Base-by-base conservation (phyloP, 306 rosid species). In the Fagus crenata region DNA sequence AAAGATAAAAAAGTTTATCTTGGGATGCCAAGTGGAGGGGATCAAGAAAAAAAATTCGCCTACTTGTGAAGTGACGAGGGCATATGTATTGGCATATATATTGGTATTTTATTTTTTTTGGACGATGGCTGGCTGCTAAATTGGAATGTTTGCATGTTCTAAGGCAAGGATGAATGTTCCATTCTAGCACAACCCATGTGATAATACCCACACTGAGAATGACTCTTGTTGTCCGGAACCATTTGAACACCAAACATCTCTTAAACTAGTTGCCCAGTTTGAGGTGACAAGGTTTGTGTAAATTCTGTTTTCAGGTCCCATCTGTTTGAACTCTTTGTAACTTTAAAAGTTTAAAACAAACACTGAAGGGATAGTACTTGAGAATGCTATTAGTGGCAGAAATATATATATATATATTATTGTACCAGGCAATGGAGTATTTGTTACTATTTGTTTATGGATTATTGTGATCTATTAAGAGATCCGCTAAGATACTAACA, bases 1-100 rank as follows among this genome's bases (percentile, higher is more conserved):
- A 77, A 83, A 82, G 79, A 80, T 61, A 78, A 81, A 73, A 83
- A 86, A 88, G 77, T 79, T 87, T 90, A 85, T 90, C 86, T 80
- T 82, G 71, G 79, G 76, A 65, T 73, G 85, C 85, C 90, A 71
- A 85, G 90, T 89, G 88, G 88, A 73, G 46, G 81, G 69, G 78
- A 41, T 78, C 58, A 75, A 72, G 75, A 84, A 75, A 79, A 54
- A 79, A 54, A 79, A 77, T 78, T 81, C 76, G 61, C 80, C 79
- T 72, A 76, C 64, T 60, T 49, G 69, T 46, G 73, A 84, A 64
- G 82, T 81, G 89, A 83, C 87, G 77, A 54, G 76, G 33, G 76
- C 67, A 85, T 65, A 53, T 76, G 12, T 75, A 68, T 80, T 82
- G 53, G 71, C 65, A 69, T 5, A 73, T 77, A 9, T 46, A 9